Evolutionary conservation across 371 early-diverging fungal species (phyloP), one percentile per base, ranked within the genome.

Genomic region (Mucor ambiguus): DNA sequence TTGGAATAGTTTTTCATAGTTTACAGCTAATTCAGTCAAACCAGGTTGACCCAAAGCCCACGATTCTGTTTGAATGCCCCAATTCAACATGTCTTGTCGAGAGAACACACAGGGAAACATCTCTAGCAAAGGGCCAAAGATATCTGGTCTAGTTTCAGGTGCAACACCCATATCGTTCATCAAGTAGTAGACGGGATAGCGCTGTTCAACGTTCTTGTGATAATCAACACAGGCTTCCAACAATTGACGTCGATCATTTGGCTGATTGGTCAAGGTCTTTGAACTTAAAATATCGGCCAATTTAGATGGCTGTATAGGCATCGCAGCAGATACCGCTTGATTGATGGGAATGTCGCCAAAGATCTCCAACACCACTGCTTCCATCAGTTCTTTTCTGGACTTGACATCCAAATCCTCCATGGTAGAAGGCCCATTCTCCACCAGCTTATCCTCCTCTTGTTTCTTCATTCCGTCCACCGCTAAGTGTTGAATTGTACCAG

Each of bases 301-400:
- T 28, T 60, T 69, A 0, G 73, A 60, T 30, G 71, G 60, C 24
- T 71, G 57, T 11, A 76, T 69, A 2, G 78, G 78, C 71, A 76
- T 72, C 18, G 78, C 77, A 28, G 78, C 78, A 7, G 81, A 74
- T 7, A 81, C 72, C 18, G 81, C 81, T 57, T 78, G 78, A 43
- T 81, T 78, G 61, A 81, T 81, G 3, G 81, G 81, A 38, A 81
- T 81, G 54, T 81, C 81, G 16, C 78, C 81, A 73, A 76, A 81
- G 14, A 81, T 69, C 44, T 81, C 78, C 10, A 74, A 58, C 2
- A 78, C 73, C 7, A 78, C 69, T 1, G 73, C 78, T 16, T 76
- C 77, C 78, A 81, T 78, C 33, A 80, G 32, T 3, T 75, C 70
- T 38, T 63, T 66, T 35, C 67, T 68, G 12, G 67, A 59, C 1